phyloP scores from a whole-genome alignment of 768 basidiomycete species.

The Psilocybe azurescens region DNA sequence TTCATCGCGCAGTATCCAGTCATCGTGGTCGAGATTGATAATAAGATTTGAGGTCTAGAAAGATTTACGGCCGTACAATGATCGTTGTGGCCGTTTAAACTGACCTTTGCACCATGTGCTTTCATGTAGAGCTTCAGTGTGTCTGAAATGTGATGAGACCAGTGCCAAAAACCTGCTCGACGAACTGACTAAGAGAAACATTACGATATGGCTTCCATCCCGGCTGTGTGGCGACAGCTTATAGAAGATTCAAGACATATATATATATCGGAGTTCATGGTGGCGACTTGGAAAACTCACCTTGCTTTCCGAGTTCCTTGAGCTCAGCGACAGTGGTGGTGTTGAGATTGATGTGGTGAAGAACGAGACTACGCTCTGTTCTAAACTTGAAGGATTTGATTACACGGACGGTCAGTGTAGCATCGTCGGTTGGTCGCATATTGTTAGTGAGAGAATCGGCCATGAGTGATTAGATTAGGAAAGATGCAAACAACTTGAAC shows the following conservation, averaged over 20 bases:
- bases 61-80: neutral
- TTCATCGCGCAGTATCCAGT: slow-evolving; percentile 86
- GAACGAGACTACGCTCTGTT: slow-evolving; percentile 86
- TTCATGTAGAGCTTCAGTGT: slow-evolving; percentile 93
- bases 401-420: slow-evolving; percentile 88
- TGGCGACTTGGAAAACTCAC: slow-evolving; percentile 41
- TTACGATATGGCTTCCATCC: slow-evolving; percentile 92
- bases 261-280: slow-evolving; percentile 6
- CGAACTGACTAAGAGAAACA: slow-evolving; percentile 62
- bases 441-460: slow-evolving; percentile 62
- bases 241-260: slow-evolving; percentile 1
- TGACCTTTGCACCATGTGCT: slow-evolving; percentile 93
- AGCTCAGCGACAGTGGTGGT: slow-evolving; percentile 79
- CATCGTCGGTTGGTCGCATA: slow-evolving; percentile 69
- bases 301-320: slow-evolving; percentile 72
- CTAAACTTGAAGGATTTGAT: slow-evolving; percentile 96
- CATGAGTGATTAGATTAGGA: slow-evolving; percentile 13
- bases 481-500: neutral
- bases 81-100: slow-evolving; percentile 13
- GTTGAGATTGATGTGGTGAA: slow-evolving; percentile 82
- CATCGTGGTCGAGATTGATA: slow-evolving; percentile 96
- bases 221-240: slow-evolving; percentile 74
- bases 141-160: slow-evolving; percentile 52
- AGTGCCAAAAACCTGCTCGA: slow-evolving; percentile 5
- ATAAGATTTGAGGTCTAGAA: slow-evolving; percentile 93